Base-by-base conservation (phyloP, 805 yeast genomes). In the Schizosaccharomyces osmophilus region DNA sequence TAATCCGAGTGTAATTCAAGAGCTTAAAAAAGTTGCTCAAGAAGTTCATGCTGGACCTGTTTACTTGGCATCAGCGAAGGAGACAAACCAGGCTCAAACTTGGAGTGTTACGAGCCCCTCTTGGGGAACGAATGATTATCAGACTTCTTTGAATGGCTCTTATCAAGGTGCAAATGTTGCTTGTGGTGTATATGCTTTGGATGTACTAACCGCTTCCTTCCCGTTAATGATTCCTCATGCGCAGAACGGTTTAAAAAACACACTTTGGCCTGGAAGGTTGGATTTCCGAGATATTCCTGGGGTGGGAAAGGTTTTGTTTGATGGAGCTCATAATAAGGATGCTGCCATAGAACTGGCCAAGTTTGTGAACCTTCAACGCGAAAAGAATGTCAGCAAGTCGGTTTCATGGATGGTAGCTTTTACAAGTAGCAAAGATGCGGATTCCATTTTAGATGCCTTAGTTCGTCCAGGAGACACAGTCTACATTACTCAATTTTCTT, bases 181-280 rank as follows among this genome's bases (percentile, higher is more conserved):
- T 0, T 73, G 94, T 61, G 97, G 98, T 5, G 31, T 59, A 24
- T 59, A 54, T 5, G 22, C 51, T 17, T 72, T 57, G 4, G 48
- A 39, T 36, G 36, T 57, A 2, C 39, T 36, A 5, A 19, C 48
- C 4, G 8, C 31, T 17, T 36, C 48, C 5, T 24, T 57, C 36
- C 29, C 43, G 17, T 15, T 57, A 6, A 57, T 36, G 43, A 39
- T 39, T 36, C 60, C 48, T 22, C 48, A 57, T 36, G 60, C 36
- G 4, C 42, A 29, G 15, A 36, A 26, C 17, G 60, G 60, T 31
- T 4, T 57, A 17, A 39, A 36, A 22, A 26, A 39, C 1, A 84
- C 95, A 0, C 73, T 75, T 57, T 93, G 97, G 96, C 93, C 93
- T n/a, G 99, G 99, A 0, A 77, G 99, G 97, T 97, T 2, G 97